Evolutionary conservation across 257 asterid genomes (phyloP).

Genomic region (Ocimum tenuiflorum): DNA sequence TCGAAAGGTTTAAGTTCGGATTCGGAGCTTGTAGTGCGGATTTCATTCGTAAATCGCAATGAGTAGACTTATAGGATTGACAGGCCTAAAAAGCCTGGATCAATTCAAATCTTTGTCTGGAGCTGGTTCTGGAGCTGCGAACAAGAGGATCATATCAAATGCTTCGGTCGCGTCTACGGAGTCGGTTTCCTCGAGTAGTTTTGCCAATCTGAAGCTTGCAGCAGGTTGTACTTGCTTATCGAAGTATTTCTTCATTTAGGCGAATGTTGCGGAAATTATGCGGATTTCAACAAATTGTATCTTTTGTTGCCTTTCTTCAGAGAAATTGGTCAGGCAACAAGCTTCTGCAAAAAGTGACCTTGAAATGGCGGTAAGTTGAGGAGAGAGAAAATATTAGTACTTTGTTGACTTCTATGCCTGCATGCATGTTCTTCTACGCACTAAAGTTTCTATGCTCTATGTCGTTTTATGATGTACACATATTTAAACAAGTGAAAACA

Average conservation of each 20-base stretch:
- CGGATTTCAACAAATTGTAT: slow-evolving; percentile 5
- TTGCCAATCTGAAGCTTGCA: slow-evolving; percentile 74
- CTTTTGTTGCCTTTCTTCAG: slow-evolving; percentile 30
- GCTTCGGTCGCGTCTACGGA: slow-evolving; percentile 43
- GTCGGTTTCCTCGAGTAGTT: slow-evolving; percentile 60
- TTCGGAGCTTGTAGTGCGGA: slow-evolving; percentile 9
- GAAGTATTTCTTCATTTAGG: not conserved
- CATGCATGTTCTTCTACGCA: not conserved
- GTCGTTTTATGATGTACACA: not conserved
- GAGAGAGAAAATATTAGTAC: not conserved
- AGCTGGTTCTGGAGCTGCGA: slow-evolving; percentile 41
- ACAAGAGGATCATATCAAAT: slow-evolving; percentile 32
- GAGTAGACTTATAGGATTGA: slow-evolving; percentile 59
- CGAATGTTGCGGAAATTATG: not conserved
- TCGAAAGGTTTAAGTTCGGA: slow-evolving; percentile 8
- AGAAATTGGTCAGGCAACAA: slow-evolving; percentile 89
- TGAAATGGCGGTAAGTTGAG: slow-evolving; percentile 61
- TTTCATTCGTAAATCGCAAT: slow-evolving; percentile 35
- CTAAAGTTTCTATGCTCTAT: not conserved
- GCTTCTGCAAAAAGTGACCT: slow-evolving; percentile 86
- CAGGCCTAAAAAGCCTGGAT: slow-evolving; percentile 64
- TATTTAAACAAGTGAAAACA: not conserved
- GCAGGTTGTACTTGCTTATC: slow-evolving; percentile 47
- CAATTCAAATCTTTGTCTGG: slow-evolving; percentile 43
- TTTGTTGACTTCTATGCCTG: slow-evolving; percentile 4